Base-by-base conservation (phyloP, 2,329 filamentous ascomycete species). In the Pseudogymnoascus sp. region DNA sequence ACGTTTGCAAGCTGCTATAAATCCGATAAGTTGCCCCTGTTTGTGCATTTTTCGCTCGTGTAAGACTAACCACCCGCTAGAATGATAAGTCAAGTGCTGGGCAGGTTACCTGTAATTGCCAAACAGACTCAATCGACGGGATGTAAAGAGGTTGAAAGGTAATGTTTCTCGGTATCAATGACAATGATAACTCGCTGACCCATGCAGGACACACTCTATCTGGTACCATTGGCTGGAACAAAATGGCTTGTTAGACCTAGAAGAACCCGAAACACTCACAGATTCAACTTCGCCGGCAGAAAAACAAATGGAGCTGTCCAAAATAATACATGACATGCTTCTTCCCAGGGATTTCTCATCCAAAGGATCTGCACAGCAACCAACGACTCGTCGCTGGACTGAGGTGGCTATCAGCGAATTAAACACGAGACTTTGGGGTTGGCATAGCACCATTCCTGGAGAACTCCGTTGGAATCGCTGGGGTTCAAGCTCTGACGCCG, bases 1-100 rank as follows among this genome's bases (percentile, higher is more conserved):
- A 64, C 43, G 62, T 59, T 49, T 60, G 29, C 19, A 35, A 64
- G 62, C 62, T 65, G 60, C 39, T 65, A 60, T 59, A 52, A 49
- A 63, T 65, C 64, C 64, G 64, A 65, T 65, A 65, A 64, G 64
- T 65, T 41, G 41, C 31, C 60, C 45, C 62, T 60, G 31, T 33
- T 29, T 11, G 6, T 21, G 38, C 19, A 41, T 60, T 31, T 12
- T 12, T 4, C 10, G 5, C 33, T 23, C 19, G 33, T 29, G 23
- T 21, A 49, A 55, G 7, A 39, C 63, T 64, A 59, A 64, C 52
- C 52, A 8, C 14, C n/a, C 8, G 7, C 8, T 29, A 64, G 63
- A 52, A 58, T 64, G 29, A 39, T 64, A 21, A 63, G 63, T 12
- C 35, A 60, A 21, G 43, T 52, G 16, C 29, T 64, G 12, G 63